These are phyloP conservation scores for Scytalidium sp. DNA, from an alignment of 2,329 filamentous ascomycete species.

Conservation along the genomic window DNA sequence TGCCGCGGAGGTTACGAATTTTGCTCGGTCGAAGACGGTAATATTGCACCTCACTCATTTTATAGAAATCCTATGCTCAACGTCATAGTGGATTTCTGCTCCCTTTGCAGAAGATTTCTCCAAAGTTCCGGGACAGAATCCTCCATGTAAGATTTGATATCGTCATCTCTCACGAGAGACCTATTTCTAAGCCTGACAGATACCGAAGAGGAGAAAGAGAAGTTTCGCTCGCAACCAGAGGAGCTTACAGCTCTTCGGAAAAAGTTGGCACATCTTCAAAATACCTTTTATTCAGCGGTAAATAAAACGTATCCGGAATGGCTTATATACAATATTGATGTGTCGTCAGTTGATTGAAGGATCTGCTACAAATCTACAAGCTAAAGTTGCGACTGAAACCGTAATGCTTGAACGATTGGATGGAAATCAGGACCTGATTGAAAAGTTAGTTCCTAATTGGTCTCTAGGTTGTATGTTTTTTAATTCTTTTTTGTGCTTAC, in stretches of 20 bases:
- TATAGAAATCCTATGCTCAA: slow-evolving; percentile 6
- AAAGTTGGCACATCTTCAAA: slow-evolving; percentile 30
- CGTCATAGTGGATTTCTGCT: background rate
- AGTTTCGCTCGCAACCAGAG: slow-evolving; percentile 35
- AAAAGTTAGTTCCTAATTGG: slow-evolving; percentile 37
- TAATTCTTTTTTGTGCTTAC: slow-evolving; percentile 30
- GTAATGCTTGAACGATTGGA: slow-evolving; percentile 36
- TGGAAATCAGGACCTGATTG: slow-evolving; percentile 31
- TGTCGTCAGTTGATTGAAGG: slow-evolving; percentile 44
- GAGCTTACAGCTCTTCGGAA: slow-evolving; percentile 33
- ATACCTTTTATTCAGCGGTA: background rate
- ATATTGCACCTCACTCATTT: slow-evolving; percentile 45
- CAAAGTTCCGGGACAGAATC: slow-evolving; percentile 19
- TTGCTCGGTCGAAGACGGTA: slow-evolving; percentile 63
- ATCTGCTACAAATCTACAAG: slow-evolving; percentile 32
- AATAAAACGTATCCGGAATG: background rate
- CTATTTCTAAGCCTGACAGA: slow-evolving; percentile 20
- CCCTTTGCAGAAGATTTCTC: background rate
- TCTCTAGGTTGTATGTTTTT: slow-evolving; percentile 33
- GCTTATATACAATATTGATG: background rate
- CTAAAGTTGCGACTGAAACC: slow-evolving; percentile 25
- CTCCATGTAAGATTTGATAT: background rate
- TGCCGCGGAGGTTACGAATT: slow-evolving; percentile 56
- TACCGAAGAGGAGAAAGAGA: slow-evolving; percentile 33
- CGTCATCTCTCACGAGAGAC: background rate